Conservation (phyloP, 805 yeast species). For the Yamadazyma kitorensis region DNA sequence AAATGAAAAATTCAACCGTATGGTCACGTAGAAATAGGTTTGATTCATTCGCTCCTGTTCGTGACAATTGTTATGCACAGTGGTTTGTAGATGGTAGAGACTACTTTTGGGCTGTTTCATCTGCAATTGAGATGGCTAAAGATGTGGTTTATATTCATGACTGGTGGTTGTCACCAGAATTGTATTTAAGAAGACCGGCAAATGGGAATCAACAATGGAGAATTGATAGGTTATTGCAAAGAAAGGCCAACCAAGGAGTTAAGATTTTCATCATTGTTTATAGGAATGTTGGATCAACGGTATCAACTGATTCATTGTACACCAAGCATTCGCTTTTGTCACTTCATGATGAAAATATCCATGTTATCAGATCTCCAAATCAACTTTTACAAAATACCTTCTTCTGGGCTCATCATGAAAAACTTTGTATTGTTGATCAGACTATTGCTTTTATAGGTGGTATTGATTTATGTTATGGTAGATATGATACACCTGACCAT, state of each 20-base stretch:
- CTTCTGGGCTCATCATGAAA: constrained; percentile 99
- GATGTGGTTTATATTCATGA: constrained; percentile 94
- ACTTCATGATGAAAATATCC: constrained; percentile 75
- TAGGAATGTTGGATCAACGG: constrained; percentile 90
- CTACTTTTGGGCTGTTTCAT: constrained; percentile 92
- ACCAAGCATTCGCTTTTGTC: constrained; percentile 90
- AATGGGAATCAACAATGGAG: constrained; percentile 94
- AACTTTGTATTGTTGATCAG: constrained; percentile 80
- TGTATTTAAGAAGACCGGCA: constrained; percentile 90
- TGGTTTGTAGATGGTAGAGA: constrained; percentile 98
- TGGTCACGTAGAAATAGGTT: constrained; percentile 80
- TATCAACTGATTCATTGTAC: constrained; percentile 90
- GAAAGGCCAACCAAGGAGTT: constrained; percentile 93
- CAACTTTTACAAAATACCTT: constrained; percentile 89
- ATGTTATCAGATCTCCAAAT: constrained; percentile 91
- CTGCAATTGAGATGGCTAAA: constrained; percentile 88
- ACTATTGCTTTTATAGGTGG: constrained; percentile 93
- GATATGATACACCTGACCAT: constrained; percentile 97
- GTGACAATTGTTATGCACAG: constrained; percentile 84
- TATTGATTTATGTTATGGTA: constrained; percentile 90
- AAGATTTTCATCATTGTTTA: constrained; percentile 89
- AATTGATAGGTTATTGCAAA: constrained; percentile 78
- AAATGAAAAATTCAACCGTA: constrained; percentile 62
- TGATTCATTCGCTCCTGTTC: constrained; percentile 87
- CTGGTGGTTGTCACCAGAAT: constrained; percentile 98